Conservation (phyloP, 305 asterid genomes). For the Fraxinus albicans region DNA sequence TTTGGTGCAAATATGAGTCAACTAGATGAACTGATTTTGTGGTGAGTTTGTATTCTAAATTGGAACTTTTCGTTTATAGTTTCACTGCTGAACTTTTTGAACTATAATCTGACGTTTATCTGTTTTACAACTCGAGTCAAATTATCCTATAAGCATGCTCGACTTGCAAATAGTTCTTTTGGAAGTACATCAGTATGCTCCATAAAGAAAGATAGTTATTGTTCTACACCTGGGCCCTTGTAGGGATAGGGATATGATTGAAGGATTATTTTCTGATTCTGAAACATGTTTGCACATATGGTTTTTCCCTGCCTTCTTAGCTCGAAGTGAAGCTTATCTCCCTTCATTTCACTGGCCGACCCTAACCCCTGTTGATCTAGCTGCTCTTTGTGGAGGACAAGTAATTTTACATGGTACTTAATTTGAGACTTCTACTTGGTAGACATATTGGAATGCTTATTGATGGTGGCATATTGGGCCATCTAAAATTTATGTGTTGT, state of each 20-base stretch:
- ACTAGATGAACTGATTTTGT: constrained; percentile 28
- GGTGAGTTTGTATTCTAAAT: constrained; percentile 32
- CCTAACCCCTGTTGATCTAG: neutral
- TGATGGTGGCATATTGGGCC: neutral
- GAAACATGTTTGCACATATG: neutral
- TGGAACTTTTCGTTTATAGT: neutral
- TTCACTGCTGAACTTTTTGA: neutral
- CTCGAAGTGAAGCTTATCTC: neutral
- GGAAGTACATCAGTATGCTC: no score
- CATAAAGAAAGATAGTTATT: no score
- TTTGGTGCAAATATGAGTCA: constrained; percentile 32
- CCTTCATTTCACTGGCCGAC: neutral
- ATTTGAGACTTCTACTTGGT: neutral
- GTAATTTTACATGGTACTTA: neutral
- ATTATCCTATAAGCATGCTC: no score
- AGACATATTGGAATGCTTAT: neutral
- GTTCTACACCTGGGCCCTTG: no score
- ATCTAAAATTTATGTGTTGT: neutral
- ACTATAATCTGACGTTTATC: neutral
- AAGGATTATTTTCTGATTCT: no score
- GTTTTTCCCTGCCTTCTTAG: neutral
- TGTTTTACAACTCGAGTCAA: neutral
- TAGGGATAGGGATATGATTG: no score
- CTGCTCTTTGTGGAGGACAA: neutral
- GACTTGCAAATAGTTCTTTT: no score